phyloP scores from a whole-genome alignment of 176 grass and related monocot genomes.

The Saccharum spontaneum region DNA sequence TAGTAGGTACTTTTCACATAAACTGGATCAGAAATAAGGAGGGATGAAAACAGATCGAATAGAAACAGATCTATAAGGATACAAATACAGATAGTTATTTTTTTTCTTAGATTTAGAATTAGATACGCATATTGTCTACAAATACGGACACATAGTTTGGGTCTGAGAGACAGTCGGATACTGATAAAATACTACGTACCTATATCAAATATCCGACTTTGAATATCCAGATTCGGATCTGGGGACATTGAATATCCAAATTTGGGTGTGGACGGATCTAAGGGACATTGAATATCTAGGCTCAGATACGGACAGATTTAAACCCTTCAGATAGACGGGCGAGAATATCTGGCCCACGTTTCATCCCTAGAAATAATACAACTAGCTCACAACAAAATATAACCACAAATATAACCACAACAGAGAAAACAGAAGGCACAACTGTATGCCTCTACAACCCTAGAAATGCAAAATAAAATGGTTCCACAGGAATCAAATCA shows the following conservation, averaged over 20 bases:
- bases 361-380: neutral
- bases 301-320: neutral
- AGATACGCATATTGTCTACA: neutral
- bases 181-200: neutral
- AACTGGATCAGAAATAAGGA: neutral
- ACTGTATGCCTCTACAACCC: neutral
- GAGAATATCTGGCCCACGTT: neutral
- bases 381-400: neutral
- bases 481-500: neutral
- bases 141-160: neutral
- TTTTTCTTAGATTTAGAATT: neutral
- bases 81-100: neutral
- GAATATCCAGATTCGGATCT: neutral
- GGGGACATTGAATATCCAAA: neutral
- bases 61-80: neutral
- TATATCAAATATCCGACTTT: neutral
- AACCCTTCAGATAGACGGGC: neutral
- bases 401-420: neutral
- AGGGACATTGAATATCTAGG: neutral
- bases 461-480: conserved; percentile 22
- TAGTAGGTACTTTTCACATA: neutral
- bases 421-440: neutral
- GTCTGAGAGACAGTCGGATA: neutral
- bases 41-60: neutral
- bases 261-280: neutral